These are phyloP conservation scores for Cicer yamashitae DNA, from an alignment of 306 rosid species.

Conservation along the genomic window DNA sequence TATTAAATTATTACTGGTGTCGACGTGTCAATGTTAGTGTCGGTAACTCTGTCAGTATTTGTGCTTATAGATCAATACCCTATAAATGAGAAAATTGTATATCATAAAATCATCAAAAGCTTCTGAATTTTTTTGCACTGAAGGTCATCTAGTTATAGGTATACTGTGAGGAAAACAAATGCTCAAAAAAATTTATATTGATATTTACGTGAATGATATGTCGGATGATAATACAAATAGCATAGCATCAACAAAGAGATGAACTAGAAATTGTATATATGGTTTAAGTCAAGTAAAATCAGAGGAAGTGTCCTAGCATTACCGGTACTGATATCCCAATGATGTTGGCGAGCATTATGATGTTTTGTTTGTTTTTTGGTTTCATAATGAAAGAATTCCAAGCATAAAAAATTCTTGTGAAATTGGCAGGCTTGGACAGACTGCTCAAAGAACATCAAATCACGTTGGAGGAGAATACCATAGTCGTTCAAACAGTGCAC, in stretches of 20 bases:
- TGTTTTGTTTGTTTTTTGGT: conserved; percentile 23
- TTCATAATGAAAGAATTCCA: conserved; percentile 29
- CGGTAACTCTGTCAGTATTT: too few species aligned
- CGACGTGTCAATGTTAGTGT: too few species aligned
- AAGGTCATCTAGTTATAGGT: background rate
- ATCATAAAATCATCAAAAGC: background rate
- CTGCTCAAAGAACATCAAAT: conserved; percentile 63
- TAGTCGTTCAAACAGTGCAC: conserved; percentile 59
- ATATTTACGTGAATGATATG: background rate
- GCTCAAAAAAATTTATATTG: background rate
- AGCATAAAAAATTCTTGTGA: conserved; percentile 40
- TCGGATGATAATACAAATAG: background rate
- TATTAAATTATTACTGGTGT: too few species aligned
- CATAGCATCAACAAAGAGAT: background rate
- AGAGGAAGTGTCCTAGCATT: background rate
- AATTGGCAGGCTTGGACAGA: conserved; percentile 76
- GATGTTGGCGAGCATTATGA: conserved; percentile 1
- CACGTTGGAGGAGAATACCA: conserved; percentile 60
- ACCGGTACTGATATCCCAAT: background rate
- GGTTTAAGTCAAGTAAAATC: background rate
- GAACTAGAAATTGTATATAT: background rate
- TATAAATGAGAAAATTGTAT: conserved; percentile 1
- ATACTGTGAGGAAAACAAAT: background rate
- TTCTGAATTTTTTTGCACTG: background rate
- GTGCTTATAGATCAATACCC: background rate